Percentiles rank a stretch among this genome's conserved stretches.
These are phyloP conservation scores for Phytophthora hibernalis DNA, from an alignment of 352 stramenopile species.

Conservation along the genomic window DNA sequence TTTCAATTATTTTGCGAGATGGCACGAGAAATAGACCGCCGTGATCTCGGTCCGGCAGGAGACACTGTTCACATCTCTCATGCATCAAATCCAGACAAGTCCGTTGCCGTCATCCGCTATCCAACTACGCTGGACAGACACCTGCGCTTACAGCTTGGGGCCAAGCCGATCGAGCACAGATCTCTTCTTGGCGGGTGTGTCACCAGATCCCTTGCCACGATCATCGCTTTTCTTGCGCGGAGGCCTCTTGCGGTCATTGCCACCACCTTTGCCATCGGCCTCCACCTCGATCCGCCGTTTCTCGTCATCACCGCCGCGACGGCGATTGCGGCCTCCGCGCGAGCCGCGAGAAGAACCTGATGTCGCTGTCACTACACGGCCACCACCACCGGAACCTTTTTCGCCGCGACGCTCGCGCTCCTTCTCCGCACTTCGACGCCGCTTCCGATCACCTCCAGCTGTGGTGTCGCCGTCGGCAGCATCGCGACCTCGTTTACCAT, in stretches of 20 bases:
- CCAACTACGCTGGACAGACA: neutral
- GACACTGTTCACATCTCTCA: neutral
- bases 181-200: slow-evolving; percentile 78
- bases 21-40: neutral
- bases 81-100: neutral
- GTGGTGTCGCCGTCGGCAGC: slow-evolving; percentile 32
- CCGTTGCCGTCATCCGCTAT: neutral
- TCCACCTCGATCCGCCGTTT: slow-evolving; percentile 72
- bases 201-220: slow-evolving; percentile 53
- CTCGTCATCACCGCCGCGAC: slow-evolving; percentile 41
- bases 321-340: slow-evolving; percentile 41
- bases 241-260: slow-evolving; percentile 39
- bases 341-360: slow-evolving; percentile 41
- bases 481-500: slow-evolving; percentile 47
- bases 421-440: slow-evolving; percentile 37
- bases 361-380: slow-evolving; percentile 57
- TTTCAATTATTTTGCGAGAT: neutral
- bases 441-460: slow-evolving; percentile 35
- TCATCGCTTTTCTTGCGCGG: slow-evolving; percentile 58
- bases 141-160: slow-evolving; percentile 54
- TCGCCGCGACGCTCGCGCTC: slow-evolving; percentile 26
- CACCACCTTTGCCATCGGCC: slow-evolving; percentile 36
- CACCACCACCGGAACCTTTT: slow-evolving; percentile 22
- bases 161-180: slow-evolving; percentile 86
- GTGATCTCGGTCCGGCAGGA: neutral